A percentile compares a stretch with the other conserved stretches of the same genome.
phyloP scores from a whole-genome alignment of 1,284 basidiomycete species.

The Trametes sp. region DNA sequence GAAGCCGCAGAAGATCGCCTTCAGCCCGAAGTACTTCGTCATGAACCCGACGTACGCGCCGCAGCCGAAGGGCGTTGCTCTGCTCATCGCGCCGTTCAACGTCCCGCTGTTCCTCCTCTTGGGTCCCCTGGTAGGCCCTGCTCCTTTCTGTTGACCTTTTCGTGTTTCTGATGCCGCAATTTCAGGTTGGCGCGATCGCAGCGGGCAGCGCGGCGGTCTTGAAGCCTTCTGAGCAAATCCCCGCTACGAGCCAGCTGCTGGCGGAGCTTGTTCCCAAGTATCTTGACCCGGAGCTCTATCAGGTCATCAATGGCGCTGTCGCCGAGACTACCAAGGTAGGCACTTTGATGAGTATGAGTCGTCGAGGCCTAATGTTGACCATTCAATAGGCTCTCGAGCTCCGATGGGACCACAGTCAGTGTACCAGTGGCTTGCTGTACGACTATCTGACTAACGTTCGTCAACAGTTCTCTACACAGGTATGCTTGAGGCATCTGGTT shows the following conservation, averaged over 20 bases:
- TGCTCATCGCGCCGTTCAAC: slow-evolving; percentile 76
- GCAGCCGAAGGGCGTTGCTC: slow-evolving; percentile 78
- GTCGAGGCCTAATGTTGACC: not conserved
- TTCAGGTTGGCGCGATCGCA: slow-evolving; percentile 68
- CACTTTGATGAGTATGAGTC: not conserved
- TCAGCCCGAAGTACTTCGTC: slow-evolving; percentile 59
- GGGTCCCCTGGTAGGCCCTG: slow-evolving; percentile 56
- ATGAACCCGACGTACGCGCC: slow-evolving; percentile 75
- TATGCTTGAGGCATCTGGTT: too few species aligned
- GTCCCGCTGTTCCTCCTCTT: slow-evolving; percentile 58
- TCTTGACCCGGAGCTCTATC: slow-evolving; percentile 76
- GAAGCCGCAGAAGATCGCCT: slow-evolving; percentile 67
- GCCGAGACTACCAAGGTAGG: slow-evolving; percentile 76
- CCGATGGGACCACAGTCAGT: slow-evolving; percentile 87
- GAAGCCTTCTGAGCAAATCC: slow-evolving; percentile 86
- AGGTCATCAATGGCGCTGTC: slow-evolving; percentile 80
- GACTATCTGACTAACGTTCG: not conserved
- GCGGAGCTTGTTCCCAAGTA: slow-evolving; percentile 84
- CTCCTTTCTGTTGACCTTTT: not conserved
- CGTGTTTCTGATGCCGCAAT: not conserved
- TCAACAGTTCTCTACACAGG: not conserved
- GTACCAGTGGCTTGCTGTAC: not conserved
- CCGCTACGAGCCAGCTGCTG: slow-evolving; percentile 70
- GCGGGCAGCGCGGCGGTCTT: slow-evolving; percentile 80
- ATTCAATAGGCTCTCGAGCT: slow-evolving; percentile 70